phyloP scores from a whole-genome alignment of 331 rosid species.

The Cydonia oblonga region DNA sequence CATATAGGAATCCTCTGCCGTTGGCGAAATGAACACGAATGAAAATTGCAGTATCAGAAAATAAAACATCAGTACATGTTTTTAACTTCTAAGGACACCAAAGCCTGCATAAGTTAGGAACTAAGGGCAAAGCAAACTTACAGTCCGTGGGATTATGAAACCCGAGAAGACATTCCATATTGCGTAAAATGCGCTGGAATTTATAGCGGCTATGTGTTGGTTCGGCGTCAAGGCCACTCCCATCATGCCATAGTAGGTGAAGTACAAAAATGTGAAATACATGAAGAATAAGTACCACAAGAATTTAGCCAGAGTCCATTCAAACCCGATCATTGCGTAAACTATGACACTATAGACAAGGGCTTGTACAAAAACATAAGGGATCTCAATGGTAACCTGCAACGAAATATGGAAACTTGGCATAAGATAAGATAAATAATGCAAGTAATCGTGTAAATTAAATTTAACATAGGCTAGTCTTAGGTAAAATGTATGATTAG shows the following conservation, averaged over 20 bases:
- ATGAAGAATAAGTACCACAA: slow-evolving; percentile 47
- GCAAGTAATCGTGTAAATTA: background rate
- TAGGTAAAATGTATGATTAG: background rate
- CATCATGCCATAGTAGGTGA: slow-evolving; percentile 66
- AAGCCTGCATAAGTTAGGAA: background rate
- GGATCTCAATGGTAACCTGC: slow-evolving; percentile 46
- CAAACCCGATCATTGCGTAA: slow-evolving; percentile 48
- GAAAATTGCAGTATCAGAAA: background rate
- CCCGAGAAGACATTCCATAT: slow-evolving; percentile 51
- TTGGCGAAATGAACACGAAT: background rate
- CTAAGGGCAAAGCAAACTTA: slow-evolving; percentile 23
- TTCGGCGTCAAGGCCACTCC: slow-evolving; percentile 49
- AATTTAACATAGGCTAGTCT: background rate
- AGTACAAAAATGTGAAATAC: slow-evolving; percentile 42
- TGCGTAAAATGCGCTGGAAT: slow-evolving; percentile 37
- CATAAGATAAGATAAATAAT: background rate
- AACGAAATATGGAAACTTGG: background rate
- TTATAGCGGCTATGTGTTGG: slow-evolving; percentile 36
- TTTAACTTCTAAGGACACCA: background rate
- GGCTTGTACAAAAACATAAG: slow-evolving; percentile 31
- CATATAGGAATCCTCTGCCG: slow-evolving; percentile 27
- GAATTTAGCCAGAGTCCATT: slow-evolving; percentile 41
- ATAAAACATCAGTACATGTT: background rate
- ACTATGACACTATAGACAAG: slow-evolving; percentile 32
- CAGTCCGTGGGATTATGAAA: slow-evolving; percentile 39